These are phyloP conservation scores for Fonsecaea pugnacius DNA, from an alignment of 2,329 filamentous ascomycete species.

Conservation along the genomic window DNA sequence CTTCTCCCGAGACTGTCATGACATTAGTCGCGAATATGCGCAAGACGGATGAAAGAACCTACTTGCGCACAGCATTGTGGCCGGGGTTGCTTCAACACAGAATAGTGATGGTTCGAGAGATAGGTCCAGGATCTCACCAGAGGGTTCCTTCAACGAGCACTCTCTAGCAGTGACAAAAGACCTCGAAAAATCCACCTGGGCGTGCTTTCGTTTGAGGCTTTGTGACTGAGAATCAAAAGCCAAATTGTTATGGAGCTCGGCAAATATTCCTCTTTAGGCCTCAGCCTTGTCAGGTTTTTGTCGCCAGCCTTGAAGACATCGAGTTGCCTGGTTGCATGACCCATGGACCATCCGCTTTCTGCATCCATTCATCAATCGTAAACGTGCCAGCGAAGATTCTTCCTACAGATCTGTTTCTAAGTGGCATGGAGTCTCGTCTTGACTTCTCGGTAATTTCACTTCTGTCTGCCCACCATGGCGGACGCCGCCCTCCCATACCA, in stretches of 20 bases:
- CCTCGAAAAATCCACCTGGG: slow-evolving; percentile 7
- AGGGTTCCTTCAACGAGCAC: not conserved
- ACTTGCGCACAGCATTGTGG: slow-evolving; percentile 36
- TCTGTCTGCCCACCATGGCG: slow-evolving; percentile 14
- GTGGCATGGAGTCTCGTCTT: slow-evolving; percentile 4
- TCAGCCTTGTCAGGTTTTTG: not conserved
- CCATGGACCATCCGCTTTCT: not conserved
- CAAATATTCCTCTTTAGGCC: slow-evolving; percentile 9
- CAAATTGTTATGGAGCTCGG: slow-evolving; percentile 18
- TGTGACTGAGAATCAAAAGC: slow-evolving; percentile 1
- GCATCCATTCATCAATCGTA: not conserved
- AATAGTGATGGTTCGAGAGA: not conserved
- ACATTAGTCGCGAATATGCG: slow-evolving; percentile 10
- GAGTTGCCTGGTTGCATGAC: not conserved
- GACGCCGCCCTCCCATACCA: slow-evolving; percentile 55
- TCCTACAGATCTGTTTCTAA: not conserved
- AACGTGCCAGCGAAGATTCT: not conserved
- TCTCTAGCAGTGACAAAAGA: not conserved
- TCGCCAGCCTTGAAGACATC: not conserved
- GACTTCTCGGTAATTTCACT: not conserved
- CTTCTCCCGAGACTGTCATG: slow-evolving; percentile 86
- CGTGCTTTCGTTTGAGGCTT: not conserved
- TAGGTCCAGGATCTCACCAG: not conserved
- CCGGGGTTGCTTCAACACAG: not conserved
- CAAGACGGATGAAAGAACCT: slow-evolving; percentile 11